Evolutionary conservation across 1,284 basidiomycete species (phyloP).

Genomic region (Prillingera fragicola): DNA sequence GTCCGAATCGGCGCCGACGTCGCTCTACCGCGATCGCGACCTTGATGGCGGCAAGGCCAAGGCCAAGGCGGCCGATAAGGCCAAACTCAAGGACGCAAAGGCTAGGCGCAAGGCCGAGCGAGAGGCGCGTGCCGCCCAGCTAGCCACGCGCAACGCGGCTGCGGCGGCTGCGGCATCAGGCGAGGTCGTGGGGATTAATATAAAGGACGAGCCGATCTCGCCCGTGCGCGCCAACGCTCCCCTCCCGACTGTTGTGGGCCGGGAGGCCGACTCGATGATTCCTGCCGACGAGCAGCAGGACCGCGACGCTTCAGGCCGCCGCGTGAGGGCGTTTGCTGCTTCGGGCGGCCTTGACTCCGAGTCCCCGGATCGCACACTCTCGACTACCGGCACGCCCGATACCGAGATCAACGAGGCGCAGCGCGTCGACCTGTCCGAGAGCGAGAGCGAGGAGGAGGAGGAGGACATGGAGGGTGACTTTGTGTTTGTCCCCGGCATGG

Average conservation of each 20-base stretch:
- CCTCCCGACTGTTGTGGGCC: conserved; percentile 6
- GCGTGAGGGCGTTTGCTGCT: conserved; percentile 31
- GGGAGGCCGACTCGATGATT: conserved; percentile 38
- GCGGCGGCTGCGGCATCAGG: too few species aligned
- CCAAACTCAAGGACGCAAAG: conserved; percentile 35
- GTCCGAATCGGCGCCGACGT: conserved; percentile 85
- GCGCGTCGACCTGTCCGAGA: conserved; percentile 72
- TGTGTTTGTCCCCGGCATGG: conserved; percentile 44
- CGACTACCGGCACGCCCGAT: conserved; percentile 9
- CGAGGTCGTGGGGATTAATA: too few species aligned
- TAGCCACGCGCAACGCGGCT: neutral
- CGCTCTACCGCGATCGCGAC: conserved; percentile 53
- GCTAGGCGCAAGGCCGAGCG: conserved; percentile 19
- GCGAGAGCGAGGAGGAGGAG: conserved; percentile 77
- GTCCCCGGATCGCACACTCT: too few species aligned
- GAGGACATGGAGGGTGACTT: conserved; percentile 83
- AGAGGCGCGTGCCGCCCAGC: conserved; percentile 4
- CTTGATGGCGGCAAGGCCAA: conserved; percentile 42
- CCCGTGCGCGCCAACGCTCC: conserved; percentile 7
- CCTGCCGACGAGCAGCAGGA: conserved; percentile 37
- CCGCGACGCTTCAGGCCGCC: conserved; percentile 33
- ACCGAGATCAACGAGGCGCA: conserved; percentile 58
- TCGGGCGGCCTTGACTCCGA: conserved; percentile 43
- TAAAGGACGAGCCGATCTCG: conserved; percentile 29
- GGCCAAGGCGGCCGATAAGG: conserved; percentile 39